Base-by-base conservation (phyloP, 2,329 filamentous ascomycete genomes). In the Colletotrichum caudatum region DNA sequence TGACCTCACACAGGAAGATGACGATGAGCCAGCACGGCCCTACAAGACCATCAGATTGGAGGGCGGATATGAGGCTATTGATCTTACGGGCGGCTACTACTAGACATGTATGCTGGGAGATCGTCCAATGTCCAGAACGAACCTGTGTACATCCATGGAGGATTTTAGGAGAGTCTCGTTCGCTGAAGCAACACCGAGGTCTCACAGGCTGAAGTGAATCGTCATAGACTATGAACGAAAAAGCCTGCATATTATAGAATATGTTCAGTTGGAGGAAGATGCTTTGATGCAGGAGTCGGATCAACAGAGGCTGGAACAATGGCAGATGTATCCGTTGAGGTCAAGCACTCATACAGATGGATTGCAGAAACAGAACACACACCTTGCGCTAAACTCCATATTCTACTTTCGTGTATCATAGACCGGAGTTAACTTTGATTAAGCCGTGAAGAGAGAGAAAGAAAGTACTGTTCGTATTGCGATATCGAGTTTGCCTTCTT, bases 1-100 rank as follows among this genome's bases (percentile, higher is more conserved):
- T 39, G 79, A 80, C 39, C 73, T 80, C 9, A 79, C 77, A 0
- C 11, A 71, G 3, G 75, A 78, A 6, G 58, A 61, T 6, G 18
- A 50, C 6, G 14, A 50, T 23, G 20, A 39, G 18, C 20, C 61
- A 9, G 18, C 35, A 3, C 62, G 60, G 8, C 69, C 61, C 2
- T 71, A 65, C 26, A 75, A 75, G 35, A 53, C 50, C 8, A 53
- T 64, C 44, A 75, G 41, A 29, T 46, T 67, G 9, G 41, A 59
- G 7, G 71, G 63, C 12, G 69, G 64, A 2, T 63, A 68, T 33
- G 51, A 73, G 23, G 53, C 39, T 9, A 71, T 75, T 20, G 74
- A 74, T 51, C 68, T 75, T 6, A 75, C 74, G 0, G 57, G 64
- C 23, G 57, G 64, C 23, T 54, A 72, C 60, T 51, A 65, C 33